Evolutionary conservation across 2,329 filamentous ascomycete species (phyloP), one percentile per base, ranked within the genome.

Genomic region (Penicillium sp.): DNA sequence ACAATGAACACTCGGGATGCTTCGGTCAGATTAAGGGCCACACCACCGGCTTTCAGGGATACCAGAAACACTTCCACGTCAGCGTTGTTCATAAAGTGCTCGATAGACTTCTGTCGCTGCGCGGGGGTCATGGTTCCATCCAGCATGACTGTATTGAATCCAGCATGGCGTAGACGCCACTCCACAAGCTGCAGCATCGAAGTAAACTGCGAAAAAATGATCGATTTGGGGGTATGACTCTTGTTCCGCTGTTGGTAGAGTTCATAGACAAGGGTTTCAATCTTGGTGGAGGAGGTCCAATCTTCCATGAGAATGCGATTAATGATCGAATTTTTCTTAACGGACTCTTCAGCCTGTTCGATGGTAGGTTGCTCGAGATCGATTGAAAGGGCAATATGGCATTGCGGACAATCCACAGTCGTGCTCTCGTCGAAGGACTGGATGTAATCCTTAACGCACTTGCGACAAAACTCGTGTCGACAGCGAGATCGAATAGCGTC

Each of bases 281-380:
- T 99, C 79, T 99, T 99, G 60, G 93, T 97, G 1, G 92, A 97
- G 0, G 91, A 96, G 0, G 92, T 96, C 95, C 95, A 99, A 68
- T 98, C 90, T 73, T 96, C 91, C 93, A 98, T 97, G 76, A 93
- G 91, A 77, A 99, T 98, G 54, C 95, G 90, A 74, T 98, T 98
- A 81, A 98, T 96, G 73, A 99, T 99, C 1, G 92, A 96, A 14
- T 87, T 93, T 77, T 97, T 97, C 83, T 96, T 97, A 58, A 96
- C 87, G 7, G 87, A 78, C 1, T 86, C 83, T 72, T 93, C 90
- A 60, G 97, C 91, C 74, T 97, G 93, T 75, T 96, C 93, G 53
- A 97, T 93, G 64, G 96, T 93, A 0, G 93, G 91, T 76, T 97
- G 93, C 71, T 97, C 93, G 39, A 97, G 86, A 73, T 99, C 95